These are phyloP conservation scores for Anthracocystis panici-leucophaei DNA, from an alignment of 1,284 basidiomycete species.

Conservation along the genomic window DNA sequence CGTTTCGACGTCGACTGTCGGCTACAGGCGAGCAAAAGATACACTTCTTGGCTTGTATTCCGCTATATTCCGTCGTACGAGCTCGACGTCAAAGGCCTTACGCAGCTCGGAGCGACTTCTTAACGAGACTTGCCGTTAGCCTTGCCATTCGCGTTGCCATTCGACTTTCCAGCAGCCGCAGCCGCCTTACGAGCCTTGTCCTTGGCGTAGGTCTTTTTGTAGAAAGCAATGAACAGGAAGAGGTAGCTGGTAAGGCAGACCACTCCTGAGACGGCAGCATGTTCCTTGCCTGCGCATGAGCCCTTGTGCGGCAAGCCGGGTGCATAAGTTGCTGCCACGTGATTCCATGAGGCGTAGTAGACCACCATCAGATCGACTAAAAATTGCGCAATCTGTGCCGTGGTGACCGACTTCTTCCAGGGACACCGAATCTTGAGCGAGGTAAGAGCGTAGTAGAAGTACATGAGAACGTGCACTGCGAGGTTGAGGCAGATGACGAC, in stretches of 20 bases:
- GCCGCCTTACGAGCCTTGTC: slow-evolving; percentile 34
- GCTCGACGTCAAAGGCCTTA: too few species aligned
- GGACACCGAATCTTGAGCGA: slow-evolving; percentile 61
- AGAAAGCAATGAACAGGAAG: slow-evolving; percentile 70
- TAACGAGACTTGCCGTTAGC: slow-evolving; percentile 13
- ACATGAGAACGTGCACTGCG: slow-evolving; percentile 97
- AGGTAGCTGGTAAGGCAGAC: slow-evolving; percentile 84
- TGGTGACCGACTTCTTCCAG: slow-evolving; percentile 96
- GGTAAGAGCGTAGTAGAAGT: slow-evolving; percentile 67
- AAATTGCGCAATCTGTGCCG: slow-evolving; percentile 83
- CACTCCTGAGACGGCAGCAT: slow-evolving; percentile 89
- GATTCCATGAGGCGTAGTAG: slow-evolving; percentile 53
- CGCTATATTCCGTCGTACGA: too few species aligned
- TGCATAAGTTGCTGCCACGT: slow-evolving; percentile 71
- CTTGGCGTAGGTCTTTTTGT: slow-evolving; percentile 69
- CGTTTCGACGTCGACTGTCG: background rate
- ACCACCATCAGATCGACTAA: slow-evolving; percentile 51
- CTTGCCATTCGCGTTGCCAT: slow-evolving; percentile 32
- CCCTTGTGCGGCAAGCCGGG: slow-evolving; percentile 81
- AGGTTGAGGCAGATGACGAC: slow-evolving; percentile 93
- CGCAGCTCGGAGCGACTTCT: background rate
- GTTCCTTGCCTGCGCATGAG: slow-evolving; percentile 88
- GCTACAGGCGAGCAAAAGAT: background rate
- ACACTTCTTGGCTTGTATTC: background rate
- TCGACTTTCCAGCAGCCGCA: slow-evolving; percentile 28